Conservation (phyloP, 352 stramenopile genomes). For the Phytopythium oedochilum region DNA sequence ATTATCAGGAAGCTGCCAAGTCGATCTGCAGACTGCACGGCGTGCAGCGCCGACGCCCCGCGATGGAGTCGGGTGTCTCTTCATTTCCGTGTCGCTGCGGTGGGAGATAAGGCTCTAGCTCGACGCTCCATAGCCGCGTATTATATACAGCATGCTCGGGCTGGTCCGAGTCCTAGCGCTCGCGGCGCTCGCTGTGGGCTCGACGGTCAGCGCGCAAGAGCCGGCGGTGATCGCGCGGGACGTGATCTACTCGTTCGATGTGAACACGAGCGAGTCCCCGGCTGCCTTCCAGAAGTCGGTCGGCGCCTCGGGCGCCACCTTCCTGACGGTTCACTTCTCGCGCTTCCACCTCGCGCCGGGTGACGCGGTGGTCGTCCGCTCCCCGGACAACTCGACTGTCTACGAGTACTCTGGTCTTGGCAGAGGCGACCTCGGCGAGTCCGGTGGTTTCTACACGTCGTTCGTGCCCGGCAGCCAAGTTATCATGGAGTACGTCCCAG, state of each 20-base stretch:
- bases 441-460: slow-evolving; percentile 31
- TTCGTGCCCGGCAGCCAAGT: slow-evolving; percentile 18
- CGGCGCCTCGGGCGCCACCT: slow-evolving; percentile 16
- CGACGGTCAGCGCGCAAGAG: neutral
- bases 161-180: slow-evolving; percentile 1
- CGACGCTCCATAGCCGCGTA: too few relatives aligned
- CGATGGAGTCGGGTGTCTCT: neutral
- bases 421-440: slow-evolving; percentile 16
- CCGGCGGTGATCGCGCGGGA: slow-evolving; percentile 20
- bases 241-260: slow-evolving; percentile 10
- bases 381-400: slow-evolving; percentile 9
- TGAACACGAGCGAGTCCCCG: slow-evolving; percentile 18
- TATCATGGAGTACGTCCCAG: slow-evolving; percentile 23
- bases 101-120: neutral
- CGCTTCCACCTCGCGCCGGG: slow-evolving; percentile 26
- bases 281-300: slow-evolving; percentile 14
- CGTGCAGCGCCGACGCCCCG: neutral
- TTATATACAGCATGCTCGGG: neutral
- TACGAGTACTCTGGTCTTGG: slow-evolving; percentile 25
- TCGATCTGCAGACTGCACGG: too few relatives aligned
- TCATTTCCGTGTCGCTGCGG: neutral
- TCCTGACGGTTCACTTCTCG: slow-evolving; percentile 38
- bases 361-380: slow-evolving; percentile 21
- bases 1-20: slow-evolving; percentile 2
- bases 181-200: neutral